Base-by-base conservation (phyloP, 2,329 filamentous ascomycete species). In the Fusarium sp. region DNA sequence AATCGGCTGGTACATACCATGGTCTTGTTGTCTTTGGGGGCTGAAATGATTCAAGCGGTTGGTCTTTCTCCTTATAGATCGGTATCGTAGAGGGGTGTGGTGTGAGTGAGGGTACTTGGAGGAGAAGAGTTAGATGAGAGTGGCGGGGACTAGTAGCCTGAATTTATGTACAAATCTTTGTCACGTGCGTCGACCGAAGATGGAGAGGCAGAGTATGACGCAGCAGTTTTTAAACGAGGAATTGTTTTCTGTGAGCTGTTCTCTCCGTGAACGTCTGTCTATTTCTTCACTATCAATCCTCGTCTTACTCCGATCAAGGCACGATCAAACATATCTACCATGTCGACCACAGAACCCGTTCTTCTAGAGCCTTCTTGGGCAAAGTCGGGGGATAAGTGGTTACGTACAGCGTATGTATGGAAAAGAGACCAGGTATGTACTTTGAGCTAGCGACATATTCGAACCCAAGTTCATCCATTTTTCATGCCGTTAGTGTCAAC, bases 401-500 rank as follows among this genome's bases (percentile, higher is more conserved):
- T 45, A 17, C 42, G 42, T 3, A 14, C 17, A 6, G 42, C 42
- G 5, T 45, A 26, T 45, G 13, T 4, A 26, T 45, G 42, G 42
- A 45, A 26, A 0, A 45, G 42, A 20, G 12, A 20, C 8, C 0
- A 45, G 42, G 42, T 45, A 20, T 13, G 42, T 24, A 13, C 7
- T 17, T 11, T 44, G n/a, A 4, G 17, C 7, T 18, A 13, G 0
- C 42, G 8, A 4, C 2, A 18, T 24, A 24, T 13, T 24, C 5
- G 6, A 13, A 8, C 10, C 5, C n/a, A 18, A 44, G 10, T 24
- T 24, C 6, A 18, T 44, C 10, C 11, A 6, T 24, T 1, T 24
- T 24, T 5, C 42, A 18, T 44, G 15, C 10, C n/a, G 1, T 24
- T 18, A 0, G 10, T 13, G 17, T 18, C 42, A 0, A 5, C 15